Evolutionary conservation across 2,329 filamentous ascomycete species (phyloP), one percentile per base, ranked within the genome.

Genomic region (Fusarium keratoplasticum): DNA sequence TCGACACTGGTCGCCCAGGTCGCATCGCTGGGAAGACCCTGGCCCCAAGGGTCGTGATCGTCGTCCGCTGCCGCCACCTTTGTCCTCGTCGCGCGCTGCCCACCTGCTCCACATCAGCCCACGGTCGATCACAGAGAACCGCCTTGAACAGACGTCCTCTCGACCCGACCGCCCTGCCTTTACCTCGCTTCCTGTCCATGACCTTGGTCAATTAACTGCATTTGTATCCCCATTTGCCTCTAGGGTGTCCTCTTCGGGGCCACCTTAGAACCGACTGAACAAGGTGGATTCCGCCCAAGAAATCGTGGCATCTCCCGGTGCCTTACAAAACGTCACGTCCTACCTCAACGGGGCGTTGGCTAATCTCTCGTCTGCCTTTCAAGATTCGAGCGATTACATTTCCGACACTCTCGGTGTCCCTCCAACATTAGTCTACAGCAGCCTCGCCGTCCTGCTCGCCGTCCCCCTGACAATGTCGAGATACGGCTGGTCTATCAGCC

Each of bases 271-370:
- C 76, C 77, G 79, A 47, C 81, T 84, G 85, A 83, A 70, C 88
- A 91, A 90, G 83, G 88, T 91, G 89, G 89, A 89, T 90, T 90
- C 89, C 82, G 83, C 84, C 83, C 85, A 87, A 83, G 84, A 83
- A 81, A 80, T 84, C 80, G 85, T 87, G 88, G 89, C 89, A 88
- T 90, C 89, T 80, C 86, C 87, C 82, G 89, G 89, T 90, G 90
- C 88, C 84, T 82, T 90, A 81, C 88, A 88, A 84, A 90, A 88
- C 84, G 85, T 89, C 81, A 87, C 86, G 78, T 87, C 87, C 79
- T 90, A 90, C 82, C 81, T 92, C 79, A 87, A 89, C 81, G 86
- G 84, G 69, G 87, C 87, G 67, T 76, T 89, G 75, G 80, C 82
- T 72, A 86, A 86, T 64, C 80, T 91, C 61, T 86, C 86, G 73